Conservation (phyloP, 2,329 filamentous ascomycete genomes). For the Fusarium tupiense region DNA sequence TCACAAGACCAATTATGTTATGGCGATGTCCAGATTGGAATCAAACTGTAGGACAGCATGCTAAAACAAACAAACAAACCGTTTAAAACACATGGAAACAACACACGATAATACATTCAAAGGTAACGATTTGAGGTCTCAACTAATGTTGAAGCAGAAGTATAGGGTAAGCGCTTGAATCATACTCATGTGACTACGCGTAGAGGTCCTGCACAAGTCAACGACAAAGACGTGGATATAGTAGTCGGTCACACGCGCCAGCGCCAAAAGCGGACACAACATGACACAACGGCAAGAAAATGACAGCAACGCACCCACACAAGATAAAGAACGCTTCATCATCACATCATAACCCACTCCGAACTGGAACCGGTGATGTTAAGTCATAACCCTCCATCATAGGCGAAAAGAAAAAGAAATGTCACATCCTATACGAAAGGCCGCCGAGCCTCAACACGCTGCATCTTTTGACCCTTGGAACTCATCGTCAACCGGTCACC, state of each 20-base stretch:
- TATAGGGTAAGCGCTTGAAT: background rate
- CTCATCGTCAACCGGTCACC: constrained; percentile 79
- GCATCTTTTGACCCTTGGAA: constrained; percentile 75
- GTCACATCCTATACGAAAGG: constrained; percentile 37
- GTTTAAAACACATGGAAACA: background rate
- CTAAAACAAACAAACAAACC: background rate
- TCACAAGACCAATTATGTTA: background rate
- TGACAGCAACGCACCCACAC: background rate
- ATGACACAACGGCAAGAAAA: constrained; percentile 22
- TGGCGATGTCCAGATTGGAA: background rate
- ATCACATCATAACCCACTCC: background rate
- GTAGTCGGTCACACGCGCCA: constrained; percentile 33
- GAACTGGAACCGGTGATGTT: background rate
- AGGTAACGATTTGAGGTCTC: too few relatives aligned
- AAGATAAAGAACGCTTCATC: background rate
- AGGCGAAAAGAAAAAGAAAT: background rate
- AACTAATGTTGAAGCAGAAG: too few relatives aligned
- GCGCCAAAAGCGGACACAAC: constrained; percentile 25
- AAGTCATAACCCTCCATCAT: background rate
- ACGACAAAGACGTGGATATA: constrained; percentile 20
- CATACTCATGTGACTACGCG: constrained; percentile 44
- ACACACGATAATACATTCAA: background rate
- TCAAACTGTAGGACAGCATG: background rate
- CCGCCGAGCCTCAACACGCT: constrained; percentile 54
- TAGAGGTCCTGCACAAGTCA: constrained; percentile 23